Evolutionary conservation across 1,284 basidiomycete genomes (phyloP).

Genomic region (Moesziomyces globuligerus): DNA sequence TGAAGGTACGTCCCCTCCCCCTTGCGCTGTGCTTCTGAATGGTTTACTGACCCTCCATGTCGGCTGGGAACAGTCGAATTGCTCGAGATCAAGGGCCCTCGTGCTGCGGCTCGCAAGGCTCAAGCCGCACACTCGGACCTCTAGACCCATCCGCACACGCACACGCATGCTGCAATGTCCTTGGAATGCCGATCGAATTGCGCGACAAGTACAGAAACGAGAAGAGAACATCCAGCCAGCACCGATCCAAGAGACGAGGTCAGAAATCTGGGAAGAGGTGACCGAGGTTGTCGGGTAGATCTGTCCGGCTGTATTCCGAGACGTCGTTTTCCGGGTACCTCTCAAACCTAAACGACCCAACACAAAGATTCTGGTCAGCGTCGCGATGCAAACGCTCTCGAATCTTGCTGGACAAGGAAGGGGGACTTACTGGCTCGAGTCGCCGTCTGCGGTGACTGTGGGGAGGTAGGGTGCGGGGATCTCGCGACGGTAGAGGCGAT

Average conservation of each 20-base stretch:
- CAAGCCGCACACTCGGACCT: slow-evolving; percentile 22
- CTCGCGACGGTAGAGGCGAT: slow-evolving; percentile 81
- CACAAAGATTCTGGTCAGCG: not conserved
- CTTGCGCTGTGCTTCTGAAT: not conserved
- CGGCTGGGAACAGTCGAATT: slow-evolving; percentile 30
- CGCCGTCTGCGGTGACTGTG: slow-evolving; percentile 68
- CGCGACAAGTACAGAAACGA: no score
- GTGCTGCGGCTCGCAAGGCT: slow-evolving; percentile 25
- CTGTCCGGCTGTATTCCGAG: slow-evolving; percentile 54
- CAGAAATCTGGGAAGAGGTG: slow-evolving; percentile 64
- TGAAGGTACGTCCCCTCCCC: slow-evolving; percentile 71
- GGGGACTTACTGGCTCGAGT: slow-evolving; percentile 63
- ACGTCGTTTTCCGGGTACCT: slow-evolving; percentile 64
- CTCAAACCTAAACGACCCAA: no score
- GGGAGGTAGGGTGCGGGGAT: slow-evolving; percentile 97
- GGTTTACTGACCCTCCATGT: not conserved
- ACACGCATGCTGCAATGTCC: not conserved
- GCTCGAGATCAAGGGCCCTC: slow-evolving; percentile 43
- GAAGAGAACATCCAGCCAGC: no score
- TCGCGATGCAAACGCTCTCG: not conserved
- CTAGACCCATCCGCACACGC: not conserved
- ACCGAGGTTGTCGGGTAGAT: slow-evolving; percentile 57
- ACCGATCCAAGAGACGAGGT: slow-evolving; percentile 2
- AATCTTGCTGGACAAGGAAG: not conserved
- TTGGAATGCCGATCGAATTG: no score